These are phyloP conservation scores for Heliamphora exappendiculata DNA, from an alignment of 148 eudicot species.

Conservation along the genomic window DNA sequence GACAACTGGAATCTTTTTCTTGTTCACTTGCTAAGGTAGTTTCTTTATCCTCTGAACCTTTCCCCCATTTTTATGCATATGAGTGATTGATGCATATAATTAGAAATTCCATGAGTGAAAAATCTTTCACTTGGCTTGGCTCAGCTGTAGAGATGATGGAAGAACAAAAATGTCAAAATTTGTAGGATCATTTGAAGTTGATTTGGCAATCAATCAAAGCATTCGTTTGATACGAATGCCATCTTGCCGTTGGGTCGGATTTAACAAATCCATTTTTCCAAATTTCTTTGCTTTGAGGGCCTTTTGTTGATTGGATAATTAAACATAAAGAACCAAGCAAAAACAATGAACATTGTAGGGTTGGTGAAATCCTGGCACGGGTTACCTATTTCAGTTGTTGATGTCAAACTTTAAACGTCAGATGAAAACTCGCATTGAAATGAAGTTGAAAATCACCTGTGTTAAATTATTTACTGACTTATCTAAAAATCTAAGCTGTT, in stretches of 20 bases:
- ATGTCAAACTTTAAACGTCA: background rate
- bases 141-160: background rate
- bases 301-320: background rate
- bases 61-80: background rate
- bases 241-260: background rate
- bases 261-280: background rate
- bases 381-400: background rate
- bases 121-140: background rate
- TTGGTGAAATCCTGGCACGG: background rate
- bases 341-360: background rate
- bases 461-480: no score
- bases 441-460: no score
- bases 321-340: background rate
- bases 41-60: background rate
- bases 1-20: slow-evolving; percentile 81
- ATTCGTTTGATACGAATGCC: background rate
- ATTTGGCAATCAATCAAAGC: background rate
- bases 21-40: slow-evolving; percentile 93
- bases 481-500: no score
- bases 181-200: background rate
- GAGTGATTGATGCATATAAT: background rate
- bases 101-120: background rate
- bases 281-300: background rate
- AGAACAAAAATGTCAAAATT: background rate
- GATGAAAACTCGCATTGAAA: background rate